Evolutionary conservation across 139 green algal species (phyloP), one percentile per base, ranked within the genome.

Genomic region (Picochlorum sp.): DNA sequence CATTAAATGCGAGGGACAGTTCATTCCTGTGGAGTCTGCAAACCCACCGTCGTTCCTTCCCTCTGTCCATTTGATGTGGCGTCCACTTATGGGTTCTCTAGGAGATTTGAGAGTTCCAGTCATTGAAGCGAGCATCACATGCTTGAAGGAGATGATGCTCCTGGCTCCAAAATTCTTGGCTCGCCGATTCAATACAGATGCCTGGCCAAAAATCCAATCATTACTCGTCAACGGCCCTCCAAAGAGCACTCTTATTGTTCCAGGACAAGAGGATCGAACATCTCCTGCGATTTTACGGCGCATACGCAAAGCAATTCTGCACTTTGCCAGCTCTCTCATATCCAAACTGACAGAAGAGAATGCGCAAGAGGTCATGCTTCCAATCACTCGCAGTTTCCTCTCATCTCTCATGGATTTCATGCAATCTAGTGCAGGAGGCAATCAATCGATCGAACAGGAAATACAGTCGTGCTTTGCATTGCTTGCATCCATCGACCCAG

Each of bases 11-110:
- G 65, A 63, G 14, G 56, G 37, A 9, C 47, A 82, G 54, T 44
- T 85, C n/a, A 64, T 71, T 28, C 80, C 76, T 13, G 66, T 76
- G 4, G 61, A 70, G n/a, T 24, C 30, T 45, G 81, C 86, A 10
- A 68, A 83, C 7, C 71, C 70, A 14, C 77, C 80, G 1, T 71
- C 73, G 47, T 62, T 92, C 72, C 77, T 94, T 44, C 86, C 86
- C 18, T 72, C 66, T 20, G 70, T 94, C 45, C 83, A 90, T 45
- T 47, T 70, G 15, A 24, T 73, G 0, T 94, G 86, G 86, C 59
- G 44, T 0, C 62, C 73, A 11, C 65, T 93, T 3, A 63, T 90
- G 58, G 67, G 57, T 4, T 63, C 74, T 28, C 70, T 94, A 45
- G 67, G 79, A 49, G 81, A 90, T 69, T 70, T 50, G 14, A 68